A percentile compares a stretch with the other conserved stretches of the same genome.
These are phyloP conservation scores for Aspergillus sp. DNA, from an alignment of 2,329 filamentous ascomycete genomes.

Conservation along the genomic window DNA sequence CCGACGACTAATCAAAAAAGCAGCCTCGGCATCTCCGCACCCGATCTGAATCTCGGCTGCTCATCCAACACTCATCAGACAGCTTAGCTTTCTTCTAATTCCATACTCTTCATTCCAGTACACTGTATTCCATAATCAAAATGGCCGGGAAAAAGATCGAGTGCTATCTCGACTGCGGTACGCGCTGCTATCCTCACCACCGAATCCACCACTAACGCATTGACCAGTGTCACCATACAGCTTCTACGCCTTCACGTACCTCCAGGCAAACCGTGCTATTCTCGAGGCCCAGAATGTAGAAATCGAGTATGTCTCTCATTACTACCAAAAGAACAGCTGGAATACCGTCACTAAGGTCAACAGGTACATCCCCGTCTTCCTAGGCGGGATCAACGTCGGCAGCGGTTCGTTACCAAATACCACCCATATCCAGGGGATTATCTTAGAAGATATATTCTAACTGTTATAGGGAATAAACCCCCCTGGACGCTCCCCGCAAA, in stretches of 20 bases:
- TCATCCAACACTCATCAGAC: not conserved
- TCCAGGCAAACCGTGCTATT: slow-evolving; percentile 27
- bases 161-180: slow-evolving; percentile 9
- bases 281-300: slow-evolving; percentile 61
- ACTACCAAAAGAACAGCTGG: not conserved
- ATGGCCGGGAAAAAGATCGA: slow-evolving; percentile 6
- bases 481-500: slow-evolving; percentile 72
- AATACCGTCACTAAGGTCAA: not conserved
- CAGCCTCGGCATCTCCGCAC: not conserved
- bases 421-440: too few species aligned
- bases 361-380: slow-evolving; percentile 70
- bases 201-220: not conserved
- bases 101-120: too few species aligned
- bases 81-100: too few species aligned
- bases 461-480: slow-evolving; percentile 64
- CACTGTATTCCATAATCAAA: not conserved
- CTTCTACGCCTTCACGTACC: slow-evolving; percentile 5
- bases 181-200: not conserved
- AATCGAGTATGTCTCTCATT: slow-evolving; percentile 55
- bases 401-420: slow-evolving; percentile 47
- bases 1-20: not conserved
- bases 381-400: slow-evolving; percentile 64
- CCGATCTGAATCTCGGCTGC: not conserved
- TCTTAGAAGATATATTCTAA: not conserved
- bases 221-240: slow-evolving; percentile 8